Conservation (phyloP, 345 rosid species). For the Dipteronia sinensis region DNA sequence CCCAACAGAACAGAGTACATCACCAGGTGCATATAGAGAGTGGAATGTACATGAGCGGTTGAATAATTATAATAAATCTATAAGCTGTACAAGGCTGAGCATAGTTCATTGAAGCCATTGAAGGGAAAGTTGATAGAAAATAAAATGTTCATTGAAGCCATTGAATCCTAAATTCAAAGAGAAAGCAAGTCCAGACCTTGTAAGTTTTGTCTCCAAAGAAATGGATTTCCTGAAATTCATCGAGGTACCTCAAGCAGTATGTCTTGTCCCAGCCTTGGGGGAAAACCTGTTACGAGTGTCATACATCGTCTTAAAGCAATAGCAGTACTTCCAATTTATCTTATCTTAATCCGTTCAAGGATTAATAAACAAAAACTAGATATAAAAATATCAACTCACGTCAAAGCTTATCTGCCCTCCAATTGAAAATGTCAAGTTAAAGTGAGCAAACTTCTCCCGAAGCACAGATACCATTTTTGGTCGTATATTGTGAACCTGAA, state of each 20-base stretch:
- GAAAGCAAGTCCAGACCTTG: slow-evolving; percentile 48
- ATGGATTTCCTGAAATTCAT: slow-evolving; percentile 80
- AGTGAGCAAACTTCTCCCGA: slow-evolving; percentile 86
- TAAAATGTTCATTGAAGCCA: neutral
- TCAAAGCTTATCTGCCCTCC: slow-evolving; percentile 99
- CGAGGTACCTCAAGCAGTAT: slow-evolving; percentile 86
- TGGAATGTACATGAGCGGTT: neutral
- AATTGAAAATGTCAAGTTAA: slow-evolving; percentile 90
- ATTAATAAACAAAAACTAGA: slow-evolving; percentile 14
- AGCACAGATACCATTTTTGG: slow-evolving; percentile 81
- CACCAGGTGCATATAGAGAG: neutral
- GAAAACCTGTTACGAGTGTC: slow-evolving; percentile 61
- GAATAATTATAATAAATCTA: neutral
- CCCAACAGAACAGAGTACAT: neutral
- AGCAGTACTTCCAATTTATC: neutral
- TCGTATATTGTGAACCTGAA: slow-evolving; percentile 84
- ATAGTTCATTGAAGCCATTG: neutral
- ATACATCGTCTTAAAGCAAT: slow-evolving; percentile 11
- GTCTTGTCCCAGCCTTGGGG: slow-evolving; percentile 99
- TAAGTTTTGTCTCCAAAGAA: slow-evolving; percentile 99
- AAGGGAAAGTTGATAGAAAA: too few species aligned
- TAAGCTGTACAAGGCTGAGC: neutral
- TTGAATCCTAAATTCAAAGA: too few species aligned
- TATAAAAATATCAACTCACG: slow-evolving; percentile 45
- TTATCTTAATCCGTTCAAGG: slow-evolving; percentile 5